These are phyloP conservation scores for Diaporthe velutina DNA, from an alignment of 2,329 filamentous ascomycete genomes.

Conservation along the genomic window DNA sequence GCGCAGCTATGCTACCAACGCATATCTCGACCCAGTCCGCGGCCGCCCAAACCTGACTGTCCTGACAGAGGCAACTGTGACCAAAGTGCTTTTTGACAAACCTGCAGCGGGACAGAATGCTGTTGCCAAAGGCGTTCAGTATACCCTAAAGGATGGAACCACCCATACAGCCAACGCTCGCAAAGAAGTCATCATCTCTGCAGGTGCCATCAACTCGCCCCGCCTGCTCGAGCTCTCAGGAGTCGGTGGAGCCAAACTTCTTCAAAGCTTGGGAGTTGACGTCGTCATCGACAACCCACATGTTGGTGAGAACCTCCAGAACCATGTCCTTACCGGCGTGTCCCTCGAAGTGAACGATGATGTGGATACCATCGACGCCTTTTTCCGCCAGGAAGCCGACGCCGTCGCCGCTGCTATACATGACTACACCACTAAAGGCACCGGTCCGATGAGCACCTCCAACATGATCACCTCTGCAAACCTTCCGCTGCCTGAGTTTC, in stretches of 20 bases:
- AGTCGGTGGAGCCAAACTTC: constrained; percentile 42
- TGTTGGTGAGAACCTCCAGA: constrained; percentile 44
- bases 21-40: constrained; percentile 40
- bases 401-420: constrained; percentile 29
- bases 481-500: constrained; percentile 26
- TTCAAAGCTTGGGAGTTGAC: constrained; percentile 40
- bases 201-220: constrained; percentile 43
- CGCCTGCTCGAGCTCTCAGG: constrained; percentile 46
- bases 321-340: constrained; percentile 4
- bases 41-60: constrained; percentile 40
- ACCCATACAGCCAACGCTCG: neutral
- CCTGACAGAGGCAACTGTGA: constrained; percentile 33
- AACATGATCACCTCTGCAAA: constrained; percentile 42
- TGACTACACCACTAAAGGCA: constrained; percentile 21
- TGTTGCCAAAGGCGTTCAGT: constrained; percentile 4
- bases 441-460: constrained; percentile 28
- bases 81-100: constrained; percentile 2
- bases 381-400: constrained; percentile 33
- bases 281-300: constrained; percentile 43
- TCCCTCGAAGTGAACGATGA: constrained; percentile 17
- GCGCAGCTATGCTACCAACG: constrained; percentile 42
- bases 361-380: constrained; percentile 29
- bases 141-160: constrained; percentile 1
- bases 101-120: neutral
- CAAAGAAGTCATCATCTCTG: constrained; percentile 43